Conservation (phyloP, 192 early-diverging fungal genomes). For the Backusella tuberculispora region DNA sequence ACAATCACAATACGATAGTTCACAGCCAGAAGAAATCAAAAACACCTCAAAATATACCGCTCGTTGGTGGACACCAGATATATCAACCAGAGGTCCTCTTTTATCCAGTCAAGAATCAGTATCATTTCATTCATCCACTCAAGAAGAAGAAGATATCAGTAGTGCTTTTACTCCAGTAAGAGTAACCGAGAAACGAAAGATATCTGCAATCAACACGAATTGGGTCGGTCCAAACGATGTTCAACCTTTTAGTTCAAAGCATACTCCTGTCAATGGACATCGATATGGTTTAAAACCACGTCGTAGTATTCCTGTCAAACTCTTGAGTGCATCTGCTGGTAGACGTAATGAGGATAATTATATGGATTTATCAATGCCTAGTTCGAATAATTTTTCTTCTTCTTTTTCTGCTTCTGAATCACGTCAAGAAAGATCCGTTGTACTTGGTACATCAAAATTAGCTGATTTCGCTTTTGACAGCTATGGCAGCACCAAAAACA, state of each 20-base stretch:
- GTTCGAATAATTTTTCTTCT: too few relatives aligned
- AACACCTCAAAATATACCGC: background rate
- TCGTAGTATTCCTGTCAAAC: background rate
- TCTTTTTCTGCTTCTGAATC: background rate
- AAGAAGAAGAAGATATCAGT: background rate
- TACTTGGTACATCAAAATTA: background rate
- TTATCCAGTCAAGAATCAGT: slow-evolving; percentile 18
- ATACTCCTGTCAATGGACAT: background rate
- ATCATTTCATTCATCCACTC: background rate
- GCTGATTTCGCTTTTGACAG: background rate
- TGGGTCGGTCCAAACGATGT: slow-evolving; percentile 9
- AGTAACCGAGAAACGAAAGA: background rate
- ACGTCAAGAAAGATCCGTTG: background rate
- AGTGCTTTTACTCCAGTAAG: background rate
- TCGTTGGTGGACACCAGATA: slow-evolving; percentile 6
- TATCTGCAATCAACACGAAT: background rate
- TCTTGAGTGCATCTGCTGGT: background rate
- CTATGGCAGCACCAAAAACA: background rate
- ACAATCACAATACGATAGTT: background rate
- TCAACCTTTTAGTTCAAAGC: slow-evolving; percentile 2
- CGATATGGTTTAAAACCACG: background rate
- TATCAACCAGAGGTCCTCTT: background rate
- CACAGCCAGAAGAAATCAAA: background rate
- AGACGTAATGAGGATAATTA: background rate
- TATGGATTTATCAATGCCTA: background rate